Percentiles rank a stretch among this genome's conserved stretches.
Evolutionary conservation across 257 asterid genomes (phyloP).

Genomic region (Plectranthus barbatus): DNA sequence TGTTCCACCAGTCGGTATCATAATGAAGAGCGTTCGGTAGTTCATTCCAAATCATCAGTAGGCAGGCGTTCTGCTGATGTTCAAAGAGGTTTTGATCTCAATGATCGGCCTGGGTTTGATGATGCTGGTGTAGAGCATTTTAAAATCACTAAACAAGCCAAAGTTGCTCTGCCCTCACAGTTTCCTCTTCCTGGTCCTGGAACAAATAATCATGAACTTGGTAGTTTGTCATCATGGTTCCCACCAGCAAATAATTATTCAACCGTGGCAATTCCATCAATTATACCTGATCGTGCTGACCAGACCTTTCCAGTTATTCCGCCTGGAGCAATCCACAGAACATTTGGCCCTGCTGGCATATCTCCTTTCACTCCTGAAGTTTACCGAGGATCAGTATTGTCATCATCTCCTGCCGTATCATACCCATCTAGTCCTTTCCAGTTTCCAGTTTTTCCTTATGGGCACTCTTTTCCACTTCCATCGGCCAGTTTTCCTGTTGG

Average conservation of each 20-base stretch:
- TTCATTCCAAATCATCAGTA: conserved; percentile 19
- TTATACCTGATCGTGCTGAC: conserved; percentile 59
- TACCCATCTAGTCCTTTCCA: conserved; percentile 57
- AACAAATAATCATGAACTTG: conserved; percentile 31
- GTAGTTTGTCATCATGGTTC: conserved; percentile 70
- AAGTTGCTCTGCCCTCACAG: conserved; percentile 40
- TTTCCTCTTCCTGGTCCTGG: conserved; percentile 35
- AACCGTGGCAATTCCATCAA: conserved; percentile 35
- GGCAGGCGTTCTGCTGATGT: conserved; percentile 24
- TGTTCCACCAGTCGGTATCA: conserved; percentile 26
- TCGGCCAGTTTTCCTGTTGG: conserved; percentile 50
- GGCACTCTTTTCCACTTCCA: conserved; percentile 47
- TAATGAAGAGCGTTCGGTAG: conserved; percentile 20
- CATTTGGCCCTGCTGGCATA: conserved; percentile 51
- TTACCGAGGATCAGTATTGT: conserved; percentile 70
- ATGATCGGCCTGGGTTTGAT: conserved; percentile 38
- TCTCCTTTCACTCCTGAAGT: conserved; percentile 46
- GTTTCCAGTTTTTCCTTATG: conserved; percentile 49
- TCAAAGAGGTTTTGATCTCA: conserved; percentile 49
- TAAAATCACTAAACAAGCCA: conserved; percentile 16
- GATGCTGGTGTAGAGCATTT: conserved; percentile 27
- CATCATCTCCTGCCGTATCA: conserved; percentile 72
- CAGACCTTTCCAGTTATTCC: conserved; percentile 39
- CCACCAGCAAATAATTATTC: conserved; percentile 57
- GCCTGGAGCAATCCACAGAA: conserved; percentile 53